These are phyloP conservation scores for Colletotrichum gigasporum DNA, from an alignment of 2,329 filamentous ascomycete genomes.

Conservation along the genomic window DNA sequence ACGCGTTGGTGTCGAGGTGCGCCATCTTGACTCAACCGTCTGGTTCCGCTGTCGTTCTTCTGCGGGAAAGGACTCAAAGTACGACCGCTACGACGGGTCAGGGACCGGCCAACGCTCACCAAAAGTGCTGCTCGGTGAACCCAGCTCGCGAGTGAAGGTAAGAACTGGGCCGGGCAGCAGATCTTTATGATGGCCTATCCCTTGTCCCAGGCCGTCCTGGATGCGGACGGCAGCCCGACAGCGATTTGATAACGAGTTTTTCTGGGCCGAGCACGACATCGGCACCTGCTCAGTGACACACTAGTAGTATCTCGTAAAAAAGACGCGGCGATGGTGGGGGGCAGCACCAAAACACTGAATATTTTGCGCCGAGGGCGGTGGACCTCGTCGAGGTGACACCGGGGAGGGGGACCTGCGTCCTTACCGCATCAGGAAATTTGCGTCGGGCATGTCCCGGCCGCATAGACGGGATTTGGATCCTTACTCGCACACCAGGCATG, in stretches of 20 bases:
- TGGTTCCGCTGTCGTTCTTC: not conserved
- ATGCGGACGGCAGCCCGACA: constrained; percentile 5
- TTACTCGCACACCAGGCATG: not conserved
- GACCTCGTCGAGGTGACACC: not conserved
- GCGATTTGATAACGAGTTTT: constrained; percentile 23
- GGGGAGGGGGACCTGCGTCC: constrained; percentile 22
- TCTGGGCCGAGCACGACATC: constrained; percentile 30
- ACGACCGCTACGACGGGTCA: no score
- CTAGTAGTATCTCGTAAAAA: no score
- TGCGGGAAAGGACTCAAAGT: not conserved
- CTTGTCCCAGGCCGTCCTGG: not conserved
- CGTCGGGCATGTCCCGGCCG: constrained; percentile 5
- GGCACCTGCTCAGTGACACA: not conserved
- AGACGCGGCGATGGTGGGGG: not conserved
- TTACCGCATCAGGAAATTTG: constrained; percentile 12
- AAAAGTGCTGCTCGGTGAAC: constrained; percentile 3
- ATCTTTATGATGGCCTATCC: constrained; percentile 3
- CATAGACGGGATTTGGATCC: not conserved
- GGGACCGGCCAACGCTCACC: not conserved
- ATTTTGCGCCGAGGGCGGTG: not conserved
- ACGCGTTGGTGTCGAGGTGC: constrained; percentile 6
- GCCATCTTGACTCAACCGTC: constrained; percentile 20
- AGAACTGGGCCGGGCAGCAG: not conserved
- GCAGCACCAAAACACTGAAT: not conserved
- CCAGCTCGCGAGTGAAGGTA: not conserved